Percentiles rank a stretch among this genome's conserved stretches.
Conservation (phyloP, 805 yeast genomes). For the Lipomyces chichibuensis region DNA sequence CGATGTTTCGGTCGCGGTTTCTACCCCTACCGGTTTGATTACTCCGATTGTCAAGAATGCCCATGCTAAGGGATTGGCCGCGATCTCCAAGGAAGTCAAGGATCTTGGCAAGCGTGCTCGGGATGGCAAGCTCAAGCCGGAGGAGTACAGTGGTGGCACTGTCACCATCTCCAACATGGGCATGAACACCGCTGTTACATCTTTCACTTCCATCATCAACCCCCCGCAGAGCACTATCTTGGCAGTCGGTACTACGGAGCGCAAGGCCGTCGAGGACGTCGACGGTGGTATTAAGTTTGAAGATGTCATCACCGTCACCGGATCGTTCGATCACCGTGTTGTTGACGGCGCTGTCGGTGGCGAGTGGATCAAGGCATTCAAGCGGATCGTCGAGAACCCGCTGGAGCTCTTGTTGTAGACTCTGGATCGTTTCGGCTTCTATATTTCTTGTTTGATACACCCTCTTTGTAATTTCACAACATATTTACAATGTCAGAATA, state of each 20-base stretch:
- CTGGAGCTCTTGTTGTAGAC: conserved; percentile 80
- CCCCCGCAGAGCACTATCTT: conserved; percentile 95
- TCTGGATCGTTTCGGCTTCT: background rate
- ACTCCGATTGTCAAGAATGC: conserved; percentile 95
- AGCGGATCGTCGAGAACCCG: conserved; percentile 92
- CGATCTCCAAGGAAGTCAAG: conserved; percentile 82
- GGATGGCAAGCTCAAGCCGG: conserved; percentile 88
- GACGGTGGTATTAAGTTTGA: conserved; percentile 93
- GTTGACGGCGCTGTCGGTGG: conserved; percentile 98
- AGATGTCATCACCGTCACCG: conserved; percentile 87
- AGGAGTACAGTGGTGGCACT: conserved; percentile 99
- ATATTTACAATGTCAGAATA: background rate
- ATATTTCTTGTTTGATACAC: background rate
- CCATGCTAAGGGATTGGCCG: conserved; percentile 79
- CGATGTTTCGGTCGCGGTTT: conserved; percentile 97
- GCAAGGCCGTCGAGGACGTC: conserved; percentile 90
- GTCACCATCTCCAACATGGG: conserved; percentile 98
- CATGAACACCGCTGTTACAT: conserved; percentile 91
- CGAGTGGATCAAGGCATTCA: conserved; percentile 91
- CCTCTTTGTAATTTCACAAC: background rate
- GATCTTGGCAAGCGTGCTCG: conserved; percentile 96
- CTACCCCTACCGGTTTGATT: conserved; percentile 95
- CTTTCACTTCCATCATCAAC: conserved; percentile 95
- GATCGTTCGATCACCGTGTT: conserved; percentile 96
- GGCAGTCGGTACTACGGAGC: conserved; percentile 91